Base-by-base conservation (phyloP, 352 stramenopile genomes). In the Phytophthora lateralis region DNA sequence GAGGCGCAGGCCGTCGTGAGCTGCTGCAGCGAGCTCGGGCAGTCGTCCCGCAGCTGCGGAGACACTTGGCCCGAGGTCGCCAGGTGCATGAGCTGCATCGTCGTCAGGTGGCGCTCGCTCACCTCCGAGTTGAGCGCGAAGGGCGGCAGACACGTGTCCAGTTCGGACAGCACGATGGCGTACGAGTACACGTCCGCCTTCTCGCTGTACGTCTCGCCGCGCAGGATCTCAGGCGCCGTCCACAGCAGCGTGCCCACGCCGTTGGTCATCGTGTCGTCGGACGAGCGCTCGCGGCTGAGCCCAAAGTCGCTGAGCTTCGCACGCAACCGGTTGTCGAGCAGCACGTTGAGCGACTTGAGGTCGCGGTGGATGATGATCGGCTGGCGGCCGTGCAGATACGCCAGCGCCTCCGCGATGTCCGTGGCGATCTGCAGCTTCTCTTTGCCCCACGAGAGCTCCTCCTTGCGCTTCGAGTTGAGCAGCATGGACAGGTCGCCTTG, bases 221-320 rank as follows among this genome's bases (percentile, higher is more conserved):
- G 62, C 6, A 90, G 53, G 17, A 90, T 78, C 53, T 84, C 80
- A 1, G 80, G 80, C 6, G 80, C 80, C 3, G 73, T 90, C 80
- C 78, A 90, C 2, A 87, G 72, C 29, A 85, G 24, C 17, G 80
- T 88, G 4, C 78, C 80, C 27, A 89, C 76, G 12, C 79, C 79
- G 41, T 68, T 81, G 3, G 76, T 89, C 79, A 89, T 89, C n/a
- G 79, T 85, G 46, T 89, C 69, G 17, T 87, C 76, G 32, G 78
- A 75, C 5, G 75, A 82, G 6, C 72, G 64, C 50, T 84, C 73
- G 18, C 79, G 79, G 21, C 75, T 84, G 37, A 87, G 60, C 0
- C 76, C 79, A 56, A 89, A 89, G 49, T 87, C 79, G 35, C 64
- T 85, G 34, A 89, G 56, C 48, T 91, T 91, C 17, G 82, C 80